Base-by-base conservation (phyloP, 2,329 filamentous ascomycete species). In the Aspergillus phoenicis region DNA sequence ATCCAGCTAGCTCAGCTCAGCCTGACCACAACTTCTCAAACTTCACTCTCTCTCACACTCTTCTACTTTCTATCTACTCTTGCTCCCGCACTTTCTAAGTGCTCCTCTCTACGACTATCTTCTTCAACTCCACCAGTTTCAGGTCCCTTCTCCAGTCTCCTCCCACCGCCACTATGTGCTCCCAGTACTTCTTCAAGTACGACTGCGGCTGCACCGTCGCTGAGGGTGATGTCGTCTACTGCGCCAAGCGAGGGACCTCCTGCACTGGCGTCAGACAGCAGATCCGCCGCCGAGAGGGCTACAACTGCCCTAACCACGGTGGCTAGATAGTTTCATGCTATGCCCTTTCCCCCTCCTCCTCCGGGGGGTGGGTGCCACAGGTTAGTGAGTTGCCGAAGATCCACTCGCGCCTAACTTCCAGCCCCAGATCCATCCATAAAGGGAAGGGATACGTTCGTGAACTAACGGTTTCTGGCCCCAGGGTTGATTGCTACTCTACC, bases 151-250 rank as follows among this genome's bases (percentile, higher is more conserved):
- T 22, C 28, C 26, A 45, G 26, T 52, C 48, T 10, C 49, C 26
- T 39, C 43, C 28, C 17, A 33, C 33, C 33, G 33, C 33, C 64
- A 73, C 33, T 15, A 77, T 77, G 75, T 77, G 75, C 57, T 75
- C 72, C 2, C 62, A 74, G 56, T 77, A 77, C 62, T 73, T 74
- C 57, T 70, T 70, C 65, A 65, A 75, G 48, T 77, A 75, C 61
- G 74, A 73, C 62, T 77, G 75, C 61, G 75, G 75, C 43, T 77
- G 75, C 65, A 68, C 67, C 43, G 59, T 72, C 48, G 66, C 71
- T 20, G 72, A 76, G 57, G 71, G 66, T 4, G 73, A 71, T n/a
- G 67, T 75, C 4, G 73, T 77, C 36, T 67, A 66, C 52, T 77
- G 75, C 61, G 72, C 72, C 30, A 71, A 72, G 59, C 66, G 70